These are phyloP conservation scores for Lactarius sanguifluus DNA, from an alignment of 768 basidiomycete genomes.

Conservation along the genomic window DNA sequence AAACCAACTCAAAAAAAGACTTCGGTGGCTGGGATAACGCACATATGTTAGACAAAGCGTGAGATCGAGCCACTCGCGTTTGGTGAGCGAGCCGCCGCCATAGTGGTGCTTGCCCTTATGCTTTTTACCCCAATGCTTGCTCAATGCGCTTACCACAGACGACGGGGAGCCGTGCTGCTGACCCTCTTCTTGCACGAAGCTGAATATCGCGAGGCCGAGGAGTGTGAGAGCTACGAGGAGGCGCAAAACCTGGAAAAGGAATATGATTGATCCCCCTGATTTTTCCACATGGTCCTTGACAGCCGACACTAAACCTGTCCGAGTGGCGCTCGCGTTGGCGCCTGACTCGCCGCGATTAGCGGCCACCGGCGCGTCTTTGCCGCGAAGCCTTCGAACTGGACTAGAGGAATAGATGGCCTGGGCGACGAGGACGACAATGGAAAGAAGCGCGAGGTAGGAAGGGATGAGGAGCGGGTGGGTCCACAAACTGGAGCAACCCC, in stretches of 20 bases:
- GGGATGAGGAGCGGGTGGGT: slow-evolving; percentile 23
- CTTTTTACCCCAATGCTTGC: slow-evolving; percentile 36
- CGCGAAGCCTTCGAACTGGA: not conserved
- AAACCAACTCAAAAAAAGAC: not conserved
- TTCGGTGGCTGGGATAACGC: slow-evolving; percentile 21
- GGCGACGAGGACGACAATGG: slow-evolving; percentile 14
- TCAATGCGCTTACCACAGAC: slow-evolving; percentile 5
- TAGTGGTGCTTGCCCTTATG: slow-evolving; percentile 29
- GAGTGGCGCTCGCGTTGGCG: not conserved
- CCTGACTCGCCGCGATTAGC: not conserved
- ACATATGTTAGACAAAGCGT: slow-evolving; percentile 38
- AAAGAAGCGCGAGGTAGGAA: slow-evolving; percentile 16
- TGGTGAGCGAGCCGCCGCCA: slow-evolving; percentile 2
- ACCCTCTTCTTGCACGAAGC: slow-evolving; percentile 39
- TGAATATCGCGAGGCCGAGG: slow-evolving; percentile 50
- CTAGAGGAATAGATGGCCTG: slow-evolving; percentile 5
- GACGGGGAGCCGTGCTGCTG: slow-evolving; percentile 14
- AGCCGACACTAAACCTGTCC: slow-evolving; percentile 23
- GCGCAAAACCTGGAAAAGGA: slow-evolving; percentile 48
- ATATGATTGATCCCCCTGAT: slow-evolving; percentile 50
- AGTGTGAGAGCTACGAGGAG: slow-evolving; percentile 47
- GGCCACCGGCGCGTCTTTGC: not conserved
- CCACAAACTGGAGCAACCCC: slow-evolving; percentile 14
- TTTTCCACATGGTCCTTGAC: slow-evolving; percentile 38
- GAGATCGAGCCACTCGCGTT: slow-evolving; percentile 26